Conservation (phyloP, 441 rosid species). For the Erodium moschatum region DNA sequence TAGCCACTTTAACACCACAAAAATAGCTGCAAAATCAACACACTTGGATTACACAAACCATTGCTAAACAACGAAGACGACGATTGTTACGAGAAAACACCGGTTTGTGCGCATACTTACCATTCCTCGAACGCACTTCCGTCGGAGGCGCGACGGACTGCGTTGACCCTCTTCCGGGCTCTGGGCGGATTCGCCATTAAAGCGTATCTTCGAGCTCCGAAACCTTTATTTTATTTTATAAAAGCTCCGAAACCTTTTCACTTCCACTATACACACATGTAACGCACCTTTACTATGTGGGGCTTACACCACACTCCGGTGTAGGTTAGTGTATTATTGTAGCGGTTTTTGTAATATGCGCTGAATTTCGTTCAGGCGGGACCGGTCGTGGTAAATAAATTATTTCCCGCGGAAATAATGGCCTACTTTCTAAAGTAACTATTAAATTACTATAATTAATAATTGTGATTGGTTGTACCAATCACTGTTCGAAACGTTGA, state of each 20-base stretch:
- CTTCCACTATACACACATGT: not conserved
- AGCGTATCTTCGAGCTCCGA: not conserved
- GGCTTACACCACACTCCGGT: not conserved
- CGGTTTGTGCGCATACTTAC: not conserved
- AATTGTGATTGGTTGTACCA: not conserved
- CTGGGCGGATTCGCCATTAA: not conserved
- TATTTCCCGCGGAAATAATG: not conserved
- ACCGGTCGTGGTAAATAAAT: not conserved
- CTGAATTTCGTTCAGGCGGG: not conserved
- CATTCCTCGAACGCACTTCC: not conserved
- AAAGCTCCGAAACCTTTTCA: not conserved
- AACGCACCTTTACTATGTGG: not conserved
- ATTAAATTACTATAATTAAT: too few species aligned
- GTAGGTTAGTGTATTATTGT: not conserved
- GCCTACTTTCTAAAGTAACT: not conserved
- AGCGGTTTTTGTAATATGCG: not conserved
- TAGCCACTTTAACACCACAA: not conserved
- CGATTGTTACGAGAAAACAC: not conserved
- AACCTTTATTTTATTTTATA: not conserved
- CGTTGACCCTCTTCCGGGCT: not conserved
- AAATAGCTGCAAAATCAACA: not conserved
- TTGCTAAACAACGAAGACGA: not conserved
- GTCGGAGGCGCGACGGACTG: not conserved
- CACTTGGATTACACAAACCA: not conserved
- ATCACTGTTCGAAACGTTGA: not conserved